Evolutionary conservation across 768 basidiomycete species (phyloP), one percentile per base, ranked within the genome.

Genomic region (Kwoniella dejecticola): DNA sequence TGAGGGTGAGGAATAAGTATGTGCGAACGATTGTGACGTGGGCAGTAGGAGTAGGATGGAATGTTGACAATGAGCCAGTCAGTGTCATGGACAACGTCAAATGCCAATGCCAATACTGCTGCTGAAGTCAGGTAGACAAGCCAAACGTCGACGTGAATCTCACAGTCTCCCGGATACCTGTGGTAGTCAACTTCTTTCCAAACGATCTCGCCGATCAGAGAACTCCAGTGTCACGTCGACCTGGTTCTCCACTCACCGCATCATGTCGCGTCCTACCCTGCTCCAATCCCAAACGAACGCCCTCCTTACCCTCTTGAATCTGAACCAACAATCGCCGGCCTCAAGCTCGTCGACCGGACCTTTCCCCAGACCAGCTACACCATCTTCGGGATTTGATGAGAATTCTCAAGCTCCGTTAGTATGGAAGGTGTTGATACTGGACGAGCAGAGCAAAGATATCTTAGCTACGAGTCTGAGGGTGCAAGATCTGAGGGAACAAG

Each of bases 371-470:
- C 66, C 75, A 17, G 53, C 69, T 17, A 66, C 72, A 3, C 63
- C 73, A 1, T 31, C 66, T 17, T 31, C 66, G 10, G 56, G 61
- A 1, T 57, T 66, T 36, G 67, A 72, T 17, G 26, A 82, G 83
- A 12, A 57, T 8, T 33, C 68, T 4, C 61, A 69, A 38, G 86
- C 84, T 0, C 90, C 91, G 29, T 86, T 91, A 4, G 87, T 96
- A 4, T 99, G 96, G 95, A 99, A 99, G 79, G 87, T 98, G 13
- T 82, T 99, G 10, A 88, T 99, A 1, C 82, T 99, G 56, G 96
- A 99, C 79, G 91, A 96, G 73, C 85, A 89, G 69, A 95, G 92
- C 23, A 96, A 98, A 78, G 96, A 98, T 77, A 88, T 98, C 21
- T 83, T 99, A 36, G 96, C 96, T 15, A 98, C 95, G 0, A 89